Conservation (phyloP, 2,329 filamentous ascomycete genomes). For the Phialemoniopsis sp. region DNA sequence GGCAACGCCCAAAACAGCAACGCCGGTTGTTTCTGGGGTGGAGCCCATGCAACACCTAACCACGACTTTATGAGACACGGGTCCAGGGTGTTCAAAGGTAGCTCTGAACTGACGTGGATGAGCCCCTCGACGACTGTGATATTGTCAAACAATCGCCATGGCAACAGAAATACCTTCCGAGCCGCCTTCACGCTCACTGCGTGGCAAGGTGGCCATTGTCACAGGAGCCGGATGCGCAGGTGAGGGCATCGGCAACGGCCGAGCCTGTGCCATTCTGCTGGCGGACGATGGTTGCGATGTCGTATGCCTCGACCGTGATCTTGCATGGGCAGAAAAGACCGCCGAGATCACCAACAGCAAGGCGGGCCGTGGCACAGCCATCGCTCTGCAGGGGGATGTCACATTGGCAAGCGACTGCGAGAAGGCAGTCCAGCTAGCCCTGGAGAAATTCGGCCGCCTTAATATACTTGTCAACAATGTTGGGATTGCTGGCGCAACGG, state of each 20-base stretch:
- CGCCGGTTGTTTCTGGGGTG: too few relatives aligned
- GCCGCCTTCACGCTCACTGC: slow-evolving; percentile 31
- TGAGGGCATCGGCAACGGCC: slow-evolving; percentile 54
- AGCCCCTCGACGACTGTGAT: too few relatives aligned
- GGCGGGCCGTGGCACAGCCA: slow-evolving; percentile 26
- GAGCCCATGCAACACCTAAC: too few relatives aligned
- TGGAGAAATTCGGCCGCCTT: slow-evolving; percentile 47
- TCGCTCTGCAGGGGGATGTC: slow-evolving; percentile 48
- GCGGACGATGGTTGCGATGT: slow-evolving; percentile 55
- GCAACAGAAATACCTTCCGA: slow-evolving; percentile 3
- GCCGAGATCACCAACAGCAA: slow-evolving; percentile 44
- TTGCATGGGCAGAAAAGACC: slow-evolving; percentile 45
- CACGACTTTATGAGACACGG: too few relatives aligned
- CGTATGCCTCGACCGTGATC: slow-evolving; percentile 52
- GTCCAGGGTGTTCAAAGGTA: too few relatives aligned
- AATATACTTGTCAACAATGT: slow-evolving; percentile 65
- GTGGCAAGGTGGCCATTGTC: slow-evolving; percentile 45
- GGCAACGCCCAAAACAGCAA: too few relatives aligned
- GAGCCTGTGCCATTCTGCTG: slow-evolving; percentile 38
- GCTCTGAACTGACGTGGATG: too few relatives aligned
- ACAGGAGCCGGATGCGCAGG: slow-evolving; percentile 54
- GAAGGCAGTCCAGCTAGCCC: slow-evolving; percentile 29
- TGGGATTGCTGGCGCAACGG: slow-evolving; percentile 53
- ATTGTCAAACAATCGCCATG: neutral
- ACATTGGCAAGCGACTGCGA: slow-evolving; percentile 48